These are phyloP conservation scores for Xerocomellus intermedius DNA, from an alignment of 768 basidiomycete species.

Conservation along the genomic window DNA sequence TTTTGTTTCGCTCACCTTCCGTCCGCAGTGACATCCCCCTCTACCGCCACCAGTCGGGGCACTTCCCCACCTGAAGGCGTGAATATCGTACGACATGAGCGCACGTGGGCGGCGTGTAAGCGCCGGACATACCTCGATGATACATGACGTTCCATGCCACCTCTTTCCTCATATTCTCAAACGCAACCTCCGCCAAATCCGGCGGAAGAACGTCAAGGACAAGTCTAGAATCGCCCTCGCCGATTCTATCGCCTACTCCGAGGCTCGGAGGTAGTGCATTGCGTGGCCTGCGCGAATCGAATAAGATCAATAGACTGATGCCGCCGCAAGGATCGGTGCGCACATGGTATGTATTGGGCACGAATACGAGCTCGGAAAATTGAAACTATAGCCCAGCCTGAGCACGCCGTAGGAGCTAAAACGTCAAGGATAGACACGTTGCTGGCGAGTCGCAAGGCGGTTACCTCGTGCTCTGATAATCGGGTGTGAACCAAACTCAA, in stretches of 20 bases:
- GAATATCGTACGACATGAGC: slow-evolving; percentile 4
- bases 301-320: slow-evolving; percentile 1
- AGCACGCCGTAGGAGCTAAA: slow-evolving; percentile 5
- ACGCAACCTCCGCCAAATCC: slow-evolving; percentile 54
- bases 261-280: slow-evolving; percentile 23
- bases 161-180: slow-evolving; percentile 57
- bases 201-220: slow-evolving; percentile 54
- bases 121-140: slow-evolving; percentile 56
- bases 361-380: background rate
- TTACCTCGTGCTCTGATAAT: slow-evolving; percentile 19
- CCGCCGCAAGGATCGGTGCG: background rate
- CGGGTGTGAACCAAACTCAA: slow-evolving; percentile 1
- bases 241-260: slow-evolving; percentile 44
- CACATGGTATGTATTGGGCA: slow-evolving; percentile 15
- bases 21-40: slow-evolving; percentile 52
- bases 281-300: slow-evolving; percentile 19
- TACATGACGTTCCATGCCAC: slow-evolving; percentile 74
- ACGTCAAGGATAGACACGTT: slow-evolving; percentile 4
- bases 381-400: slow-evolving; percentile 1
- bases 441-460: background rate
- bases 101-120: background rate
- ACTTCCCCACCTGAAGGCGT: slow-evolving; percentile 65
- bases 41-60: slow-evolving; percentile 60
- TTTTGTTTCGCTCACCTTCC: slow-evolving; percentile 40
- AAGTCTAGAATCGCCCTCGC: slow-evolving; percentile 69